Evolutionary conservation across 2,329 filamentous ascomycete genomes (phyloP).

Genomic region (Aspergillus calidoustus): DNA sequence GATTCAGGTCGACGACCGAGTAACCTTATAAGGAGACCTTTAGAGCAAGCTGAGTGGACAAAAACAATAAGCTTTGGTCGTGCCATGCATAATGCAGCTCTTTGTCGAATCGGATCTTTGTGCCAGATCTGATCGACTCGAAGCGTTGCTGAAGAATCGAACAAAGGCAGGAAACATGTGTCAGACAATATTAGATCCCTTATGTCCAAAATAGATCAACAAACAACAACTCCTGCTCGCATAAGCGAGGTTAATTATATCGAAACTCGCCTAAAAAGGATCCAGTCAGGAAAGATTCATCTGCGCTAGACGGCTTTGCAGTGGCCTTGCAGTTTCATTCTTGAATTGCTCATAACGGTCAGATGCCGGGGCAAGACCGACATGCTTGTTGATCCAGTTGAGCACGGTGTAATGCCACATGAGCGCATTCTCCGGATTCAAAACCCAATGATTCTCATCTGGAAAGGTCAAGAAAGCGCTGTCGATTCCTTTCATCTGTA

Average conservation of each 20-base stretch:
- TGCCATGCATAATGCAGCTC: background rate
- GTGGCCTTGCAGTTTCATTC: background rate
- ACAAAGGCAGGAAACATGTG: slow-evolving; percentile 10
- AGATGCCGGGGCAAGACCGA: slow-evolving; percentile 54
- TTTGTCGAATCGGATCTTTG: background rate
- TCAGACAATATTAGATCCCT: slow-evolving; percentile 1
- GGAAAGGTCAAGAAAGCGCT: slow-evolving; percentile 82
- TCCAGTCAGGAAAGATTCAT: slow-evolving; percentile 23
- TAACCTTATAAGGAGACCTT: background rate
- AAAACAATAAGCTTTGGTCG: slow-evolving; percentile 5
- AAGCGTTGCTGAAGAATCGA: background rate
- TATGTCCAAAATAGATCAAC: slow-evolving; percentile 16
- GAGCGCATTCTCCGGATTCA: slow-evolving; percentile 88
- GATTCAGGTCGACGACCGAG: background rate
- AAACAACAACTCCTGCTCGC: background rate
- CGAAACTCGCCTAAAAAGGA: background rate
- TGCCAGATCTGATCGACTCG: background rate
- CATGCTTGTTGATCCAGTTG: slow-evolving; percentile 70
- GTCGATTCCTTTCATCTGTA: slow-evolving; percentile 75
- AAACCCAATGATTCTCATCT: slow-evolving; percentile 80
- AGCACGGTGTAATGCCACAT: slow-evolving; percentile 89
- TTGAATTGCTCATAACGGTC: slow-evolving; percentile 32
- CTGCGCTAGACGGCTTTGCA: slow-evolving; percentile 25
- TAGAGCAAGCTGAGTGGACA: background rate
- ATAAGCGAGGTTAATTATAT: background rate